Percentiles rank a stretch among this genome's conserved stretches.
phyloP scores from a whole-genome alignment of 495 filamentous ascomycete species.

The Umbilicaria muhlenbergii region DNA sequence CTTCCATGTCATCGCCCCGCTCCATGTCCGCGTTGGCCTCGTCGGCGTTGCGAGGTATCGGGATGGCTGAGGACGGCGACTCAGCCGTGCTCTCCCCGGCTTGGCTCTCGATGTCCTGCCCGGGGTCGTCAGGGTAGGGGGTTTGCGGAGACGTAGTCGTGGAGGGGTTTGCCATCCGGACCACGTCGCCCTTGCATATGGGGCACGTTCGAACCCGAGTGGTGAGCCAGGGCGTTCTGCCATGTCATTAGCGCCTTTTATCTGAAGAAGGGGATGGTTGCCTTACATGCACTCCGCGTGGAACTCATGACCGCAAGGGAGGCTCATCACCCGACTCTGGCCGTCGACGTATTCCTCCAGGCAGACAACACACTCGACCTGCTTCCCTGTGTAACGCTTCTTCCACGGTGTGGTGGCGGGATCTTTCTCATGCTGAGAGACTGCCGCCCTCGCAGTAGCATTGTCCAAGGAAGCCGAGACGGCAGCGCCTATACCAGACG shows the following conservation, averaged over 20 bases:
- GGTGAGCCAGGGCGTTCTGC: slow-evolving; percentile 92
- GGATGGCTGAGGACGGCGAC: slow-evolving; percentile 32
- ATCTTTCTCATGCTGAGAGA: slow-evolving; percentile 34
- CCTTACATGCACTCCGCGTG: slow-evolving; percentile 98
- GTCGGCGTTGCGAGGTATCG: slow-evolving; percentile 21
- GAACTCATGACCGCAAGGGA: slow-evolving; percentile 98
- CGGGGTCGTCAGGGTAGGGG: slow-evolving; percentile 30
- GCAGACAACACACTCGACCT: slow-evolving; percentile 94
- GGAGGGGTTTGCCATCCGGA: slow-evolving; percentile 36
- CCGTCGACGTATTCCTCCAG: slow-evolving; percentile 95
- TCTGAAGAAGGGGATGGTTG: not conserved
- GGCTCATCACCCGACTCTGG: slow-evolving; percentile 85
- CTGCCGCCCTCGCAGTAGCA: slow-evolving; percentile 17
- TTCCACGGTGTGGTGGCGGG: slow-evolving; percentile 40
- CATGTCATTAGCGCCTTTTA: slow-evolving; percentile 9
- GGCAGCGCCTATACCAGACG: slow-evolving; percentile 38
- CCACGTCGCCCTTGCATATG: slow-evolving; percentile 96
- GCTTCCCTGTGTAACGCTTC: slow-evolving; percentile 70
- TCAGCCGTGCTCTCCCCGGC: slow-evolving; percentile 24
- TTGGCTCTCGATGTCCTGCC: slow-evolving; percentile 29
- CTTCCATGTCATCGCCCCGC: slow-evolving; percentile 21
- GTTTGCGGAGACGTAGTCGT: slow-evolving; percentile 31
- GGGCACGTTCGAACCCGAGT: slow-evolving; percentile 90
- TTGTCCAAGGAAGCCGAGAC: slow-evolving; percentile 22
- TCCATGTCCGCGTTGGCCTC: slow-evolving; percentile 24